A percentile compares a stretch with the other conserved stretches of the same genome.
These are phyloP conservation scores for Tetrahymena borealis DNA, from an alignment of 73 alveolate species.

Conservation along the genomic window DNA sequence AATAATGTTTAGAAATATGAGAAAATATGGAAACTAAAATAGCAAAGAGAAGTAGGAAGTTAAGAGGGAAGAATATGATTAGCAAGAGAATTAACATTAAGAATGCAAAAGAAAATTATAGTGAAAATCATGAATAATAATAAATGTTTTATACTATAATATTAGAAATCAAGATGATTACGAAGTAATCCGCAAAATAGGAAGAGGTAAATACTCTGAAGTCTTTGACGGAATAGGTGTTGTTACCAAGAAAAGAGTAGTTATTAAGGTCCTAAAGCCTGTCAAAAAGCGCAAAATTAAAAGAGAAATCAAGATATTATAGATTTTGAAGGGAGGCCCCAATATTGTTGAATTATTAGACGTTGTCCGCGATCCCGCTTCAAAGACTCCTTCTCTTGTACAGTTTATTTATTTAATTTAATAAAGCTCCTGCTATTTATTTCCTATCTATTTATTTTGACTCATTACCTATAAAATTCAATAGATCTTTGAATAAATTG, in stretches of 20 bases:
- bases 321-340: constrained; percentile 68
- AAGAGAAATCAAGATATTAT: constrained; percentile 80
- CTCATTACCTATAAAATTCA: background rate
- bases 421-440: background rate
- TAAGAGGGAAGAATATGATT: background rate
- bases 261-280: constrained; percentile 92
- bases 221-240: constrained; percentile 93
- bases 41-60: too few relatives aligned
- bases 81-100: background rate
- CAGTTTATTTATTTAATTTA: background rate
- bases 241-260: constrained; percentile 67
- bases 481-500: constrained; percentile 57
- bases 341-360: constrained; percentile 65
- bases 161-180: constrained; percentile 75
- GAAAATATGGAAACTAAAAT: too few relatives aligned
- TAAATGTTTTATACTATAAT: background rate
- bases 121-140: background rate
- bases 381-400: constrained; percentile 70
- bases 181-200: constrained; percentile 88
- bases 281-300: constrained; percentile 91
- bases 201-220: constrained; percentile 97
- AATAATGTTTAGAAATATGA: too few relatives aligned
- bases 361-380: constrained; percentile 74
- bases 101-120: background rate
- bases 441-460: background rate